These are phyloP conservation scores for Fusarium avenaceum DNA, from an alignment of 2,329 filamentous ascomycete species.

Conservation along the genomic window DNA sequence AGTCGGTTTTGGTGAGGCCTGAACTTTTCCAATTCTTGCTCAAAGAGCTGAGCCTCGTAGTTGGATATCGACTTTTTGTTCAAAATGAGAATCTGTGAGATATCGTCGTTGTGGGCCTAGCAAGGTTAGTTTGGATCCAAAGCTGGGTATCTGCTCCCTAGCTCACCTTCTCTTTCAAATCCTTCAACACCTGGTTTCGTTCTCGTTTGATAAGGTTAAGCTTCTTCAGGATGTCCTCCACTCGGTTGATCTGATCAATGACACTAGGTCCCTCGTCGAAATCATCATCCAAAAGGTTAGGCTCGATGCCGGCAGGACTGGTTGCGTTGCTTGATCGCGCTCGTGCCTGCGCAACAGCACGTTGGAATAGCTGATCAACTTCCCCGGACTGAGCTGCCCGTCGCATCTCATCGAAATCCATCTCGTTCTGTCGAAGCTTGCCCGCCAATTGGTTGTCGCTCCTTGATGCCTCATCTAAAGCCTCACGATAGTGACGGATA, in stretches of 20 bases:
- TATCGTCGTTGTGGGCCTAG: constrained; percentile 95
- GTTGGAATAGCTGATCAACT: constrained; percentile 89
- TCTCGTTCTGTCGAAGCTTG: constrained; percentile 87
- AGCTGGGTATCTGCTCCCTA: not conserved
- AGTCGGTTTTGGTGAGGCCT: constrained; percentile 91
- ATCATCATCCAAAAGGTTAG: constrained; percentile 90
- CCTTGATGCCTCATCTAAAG: constrained; percentile 87
- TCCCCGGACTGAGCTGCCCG: constrained; percentile 88
- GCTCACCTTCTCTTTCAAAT: constrained; percentile 94
- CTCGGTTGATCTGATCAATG: constrained; percentile 86
- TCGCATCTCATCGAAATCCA: constrained; percentile 95
- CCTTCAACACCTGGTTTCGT: constrained; percentile 90
- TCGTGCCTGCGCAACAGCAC: constrained; percentile 84
- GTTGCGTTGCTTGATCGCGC: constrained; percentile 71
- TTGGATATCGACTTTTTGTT: constrained; percentile 98
- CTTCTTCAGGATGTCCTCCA: constrained; percentile 92
- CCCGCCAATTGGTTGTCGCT: constrained; percentile 88
- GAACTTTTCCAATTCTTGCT: constrained; percentile 98
- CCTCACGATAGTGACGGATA: constrained; percentile 87
- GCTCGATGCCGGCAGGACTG: constrained; percentile 74
- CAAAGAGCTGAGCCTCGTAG: constrained; percentile 92
- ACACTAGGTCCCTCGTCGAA: constrained; percentile 87
- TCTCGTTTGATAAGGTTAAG: constrained; percentile 93
- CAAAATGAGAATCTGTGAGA: constrained; percentile 94
- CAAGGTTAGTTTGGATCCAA: constrained; percentile 40